phyloP scores from a whole-genome alignment of 1,284 basidiomycete species.

The Ganoderma resinaceum region DNA sequence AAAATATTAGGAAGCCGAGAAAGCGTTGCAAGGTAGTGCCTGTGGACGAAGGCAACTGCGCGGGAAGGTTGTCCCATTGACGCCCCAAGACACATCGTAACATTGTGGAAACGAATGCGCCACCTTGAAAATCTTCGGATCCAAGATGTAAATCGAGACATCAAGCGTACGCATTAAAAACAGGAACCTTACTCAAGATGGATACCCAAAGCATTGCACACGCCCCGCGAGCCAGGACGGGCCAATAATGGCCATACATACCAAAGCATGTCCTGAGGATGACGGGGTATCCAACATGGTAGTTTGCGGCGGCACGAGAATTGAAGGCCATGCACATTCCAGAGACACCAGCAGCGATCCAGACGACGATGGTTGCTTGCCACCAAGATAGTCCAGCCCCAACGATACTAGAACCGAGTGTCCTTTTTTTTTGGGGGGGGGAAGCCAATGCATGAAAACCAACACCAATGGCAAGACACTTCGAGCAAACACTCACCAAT shows the following conservation, averaged over 20 bases:
- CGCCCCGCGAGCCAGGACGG: slow-evolving; percentile 51
- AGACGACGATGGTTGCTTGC: slow-evolving; percentile 42
- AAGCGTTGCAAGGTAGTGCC: slow-evolving; percentile 45
- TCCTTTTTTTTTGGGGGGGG: slow-evolving; percentile 27
- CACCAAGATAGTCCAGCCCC: slow-evolving; percentile 43
- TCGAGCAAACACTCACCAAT: slow-evolving; percentile 25
- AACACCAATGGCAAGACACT: not conserved
- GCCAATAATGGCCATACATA: slow-evolving; percentile 50
- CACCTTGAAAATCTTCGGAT: slow-evolving; percentile 39
- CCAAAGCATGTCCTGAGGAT: slow-evolving; percentile 52
- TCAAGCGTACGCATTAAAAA: not conserved
- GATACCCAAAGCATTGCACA: slow-evolving; percentile 53
- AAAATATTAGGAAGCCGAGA: slow-evolving; percentile 41
- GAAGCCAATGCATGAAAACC: not conserved
- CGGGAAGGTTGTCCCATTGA: slow-evolving; percentile 46
- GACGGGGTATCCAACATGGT: slow-evolving; percentile 55
- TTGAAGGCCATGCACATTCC: slow-evolving; percentile 40
- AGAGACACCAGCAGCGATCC: slow-evolving; percentile 39
- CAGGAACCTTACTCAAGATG: slow-evolving; percentile 34
- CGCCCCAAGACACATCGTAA: slow-evolving; percentile 50
- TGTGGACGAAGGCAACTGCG: slow-evolving; percentile 45
- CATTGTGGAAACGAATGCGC: slow-evolving; percentile 41
- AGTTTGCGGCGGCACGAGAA: slow-evolving; percentile 49
- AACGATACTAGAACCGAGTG: slow-evolving; percentile 36
- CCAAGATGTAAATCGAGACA: not conserved